A percentile compares a stretch with the other conserved stretches of the same genome.
phyloP scores from a whole-genome alignment of 179 eudicot genomes.

The Silene coronaria region DNA sequence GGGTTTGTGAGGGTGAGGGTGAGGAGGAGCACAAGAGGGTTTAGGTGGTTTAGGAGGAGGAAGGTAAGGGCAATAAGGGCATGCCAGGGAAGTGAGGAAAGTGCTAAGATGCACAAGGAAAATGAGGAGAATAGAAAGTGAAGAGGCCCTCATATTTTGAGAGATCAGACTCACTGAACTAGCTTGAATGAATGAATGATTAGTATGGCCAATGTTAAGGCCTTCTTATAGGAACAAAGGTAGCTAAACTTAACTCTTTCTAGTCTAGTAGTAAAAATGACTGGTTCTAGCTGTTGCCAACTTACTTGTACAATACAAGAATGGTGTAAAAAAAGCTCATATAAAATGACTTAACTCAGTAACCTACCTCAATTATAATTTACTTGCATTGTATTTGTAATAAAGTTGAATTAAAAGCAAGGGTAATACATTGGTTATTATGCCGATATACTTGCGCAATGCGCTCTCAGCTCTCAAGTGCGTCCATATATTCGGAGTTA shows the following conservation, averaged over 20 bases:
- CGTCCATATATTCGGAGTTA: too few species aligned
- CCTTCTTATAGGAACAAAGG: conserved; percentile 18
- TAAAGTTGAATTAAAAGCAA: too few species aligned
- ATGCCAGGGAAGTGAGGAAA: conserved; percentile 17
- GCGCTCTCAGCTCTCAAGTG: too few species aligned
- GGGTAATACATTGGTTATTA: too few species aligned
- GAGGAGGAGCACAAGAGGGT: conserved; percentile 10
- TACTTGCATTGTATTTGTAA: too few species aligned
- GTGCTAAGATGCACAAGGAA: conserved; percentile 11
- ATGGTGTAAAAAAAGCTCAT: too few species aligned
- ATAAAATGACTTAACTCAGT: too few species aligned
- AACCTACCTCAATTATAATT: too few species aligned
- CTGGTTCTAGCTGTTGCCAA: not conserved
- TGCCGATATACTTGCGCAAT: too few species aligned
- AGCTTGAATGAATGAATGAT: not conserved
- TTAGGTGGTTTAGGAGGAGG: conserved; percentile 23
- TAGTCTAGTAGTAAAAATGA: not conserved
- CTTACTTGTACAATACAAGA: not conserved
- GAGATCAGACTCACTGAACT: not conserved
- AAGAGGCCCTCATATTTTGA: conserved; percentile 11
- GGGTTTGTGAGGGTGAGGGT: conserved; percentile 11
- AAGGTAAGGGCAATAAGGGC: conserved; percentile 20
- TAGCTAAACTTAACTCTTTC: not conserved
- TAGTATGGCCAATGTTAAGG: not conserved
- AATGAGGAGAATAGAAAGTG: not conserved